Base-by-base conservation (phyloP, 352 stramenopile genomes). In the Pythium folliculosum region DNA sequence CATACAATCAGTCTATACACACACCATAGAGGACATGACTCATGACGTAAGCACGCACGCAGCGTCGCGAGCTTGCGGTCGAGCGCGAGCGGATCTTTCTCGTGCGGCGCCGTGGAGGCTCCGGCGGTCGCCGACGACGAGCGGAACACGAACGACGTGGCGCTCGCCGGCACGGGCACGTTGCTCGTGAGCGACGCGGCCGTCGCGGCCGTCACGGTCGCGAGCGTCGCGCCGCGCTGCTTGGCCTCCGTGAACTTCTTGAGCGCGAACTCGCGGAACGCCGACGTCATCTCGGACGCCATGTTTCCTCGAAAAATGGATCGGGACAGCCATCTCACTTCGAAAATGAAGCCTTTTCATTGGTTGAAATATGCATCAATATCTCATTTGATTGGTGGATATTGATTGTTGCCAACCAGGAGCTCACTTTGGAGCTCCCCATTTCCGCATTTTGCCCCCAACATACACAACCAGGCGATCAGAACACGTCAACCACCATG, bases 171-270 rank as follows among this genome's bases (percentile, higher is more conserved):
- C 19, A 75, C 65, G 0, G 73, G 71, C 21, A 89, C 77, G 54
- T 75, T 88, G 63, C 60, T 80, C 27, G 70, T 79, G 63, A 92
- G 78, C 32, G 78, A 84, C 17, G 67, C 72, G 17, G 78, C 78
- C 6, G 82, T 85, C 1, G 65, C 71, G 9, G 78, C 77, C 13
- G 82, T 84, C 1, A 73, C 80, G 7, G 75, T 78, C 23, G 84
- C 84, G 30, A 92, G 71, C 64, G 80, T 81, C 58, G 81, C 77
- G 52, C 84, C 81, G 35, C 77, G 80, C 58, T 89, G 77, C 60
- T 85, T 80, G 27, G 84, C 84, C 63, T 90, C 82, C 43, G 79
- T 77, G 21, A 92, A 73, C 76, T 90, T 92, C 73, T 89, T 90
- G 62, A 86, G 75, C 67, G 84, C 84, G 68, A 90, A 90, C 25